phyloP scores from a whole-genome alignment of 306 rosid genomes.

The Rosa chinensis region DNA sequence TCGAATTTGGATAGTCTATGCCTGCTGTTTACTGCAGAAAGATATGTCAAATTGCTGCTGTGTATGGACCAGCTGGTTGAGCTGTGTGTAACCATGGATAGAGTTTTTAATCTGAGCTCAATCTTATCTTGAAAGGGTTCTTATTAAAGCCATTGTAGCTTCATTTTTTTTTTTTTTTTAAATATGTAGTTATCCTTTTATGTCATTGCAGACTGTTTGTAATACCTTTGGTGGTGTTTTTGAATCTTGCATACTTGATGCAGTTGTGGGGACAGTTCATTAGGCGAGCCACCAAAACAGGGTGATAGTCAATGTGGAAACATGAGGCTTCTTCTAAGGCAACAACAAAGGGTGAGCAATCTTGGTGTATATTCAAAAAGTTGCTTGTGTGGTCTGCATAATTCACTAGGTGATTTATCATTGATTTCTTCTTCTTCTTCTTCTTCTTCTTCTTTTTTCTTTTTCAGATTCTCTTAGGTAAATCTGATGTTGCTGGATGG shows the following conservation, averaged over 20 bases:
- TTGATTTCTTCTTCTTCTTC: conserved; percentile 17
- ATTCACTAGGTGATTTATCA: conserved; percentile 17
- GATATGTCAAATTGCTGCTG: neutral
- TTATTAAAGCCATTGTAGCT: too few relatives aligned
- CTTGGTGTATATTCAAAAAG: conserved; percentile 5
- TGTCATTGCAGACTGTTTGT: conserved; percentile 4
- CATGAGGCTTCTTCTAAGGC: conserved; percentile 97
- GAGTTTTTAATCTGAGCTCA: neutral
- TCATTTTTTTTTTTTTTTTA: too few relatives aligned
- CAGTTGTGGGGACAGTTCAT: conserved; percentile 90
- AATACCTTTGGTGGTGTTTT: conserved; percentile 11
- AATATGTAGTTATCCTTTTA: neutral
- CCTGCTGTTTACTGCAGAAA: neutral
- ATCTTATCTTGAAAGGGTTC: neutral
- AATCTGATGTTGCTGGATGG: conserved; percentile 99
- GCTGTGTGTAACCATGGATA: neutral
- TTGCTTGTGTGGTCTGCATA: conserved; percentile 17
- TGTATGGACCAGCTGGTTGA: neutral
- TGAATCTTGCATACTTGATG: conserved; percentile 23
- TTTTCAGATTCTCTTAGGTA: conserved; percentile 79
- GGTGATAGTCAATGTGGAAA: conserved; percentile 97
- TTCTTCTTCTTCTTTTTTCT: too few relatives aligned
- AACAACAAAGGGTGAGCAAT: conserved; percentile 85
- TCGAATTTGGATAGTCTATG: neutral
- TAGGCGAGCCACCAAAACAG: conserved; percentile 84